Percentiles rank a stretch among this genome's conserved stretches.
phyloP scores from a whole-genome alignment of 805 yeast genomes.

The Lipomyces sp. region DNA sequence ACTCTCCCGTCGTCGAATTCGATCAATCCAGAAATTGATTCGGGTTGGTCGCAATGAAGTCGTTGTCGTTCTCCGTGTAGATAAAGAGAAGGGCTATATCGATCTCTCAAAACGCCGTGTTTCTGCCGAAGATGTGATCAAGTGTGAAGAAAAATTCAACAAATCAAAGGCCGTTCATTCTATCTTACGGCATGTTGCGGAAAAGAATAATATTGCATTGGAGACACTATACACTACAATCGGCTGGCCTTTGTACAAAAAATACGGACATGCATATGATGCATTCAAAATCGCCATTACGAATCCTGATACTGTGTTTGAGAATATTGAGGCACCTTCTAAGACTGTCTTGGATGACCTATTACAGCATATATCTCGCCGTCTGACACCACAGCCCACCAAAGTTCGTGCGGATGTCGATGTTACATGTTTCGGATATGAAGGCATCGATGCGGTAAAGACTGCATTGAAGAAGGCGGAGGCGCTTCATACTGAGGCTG shows the following conservation, averaged over 20 bases:
- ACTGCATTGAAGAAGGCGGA: slow-evolving; percentile 87
- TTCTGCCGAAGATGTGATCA: slow-evolving; percentile 93
- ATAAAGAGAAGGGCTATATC: slow-evolving; percentile 97
- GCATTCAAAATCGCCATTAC: slow-evolving; percentile 96
- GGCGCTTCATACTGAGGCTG: slow-evolving; percentile 75
- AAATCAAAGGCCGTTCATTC: slow-evolving; percentile 97
- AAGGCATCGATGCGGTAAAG: slow-evolving; percentile 97
- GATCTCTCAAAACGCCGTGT: slow-evolving; percentile 98
- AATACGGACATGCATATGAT: slow-evolving; percentile 95
- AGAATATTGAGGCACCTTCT: slow-evolving; percentile 72
- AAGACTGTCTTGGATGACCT: slow-evolving; percentile 80
- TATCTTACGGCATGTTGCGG: slow-evolving; percentile 98
- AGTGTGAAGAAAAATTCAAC: slow-evolving; percentile 96
- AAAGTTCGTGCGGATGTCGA: slow-evolving; percentile 98
- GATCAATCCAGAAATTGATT: slow-evolving; percentile 95
- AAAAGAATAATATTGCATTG: slow-evolving; percentile 85
- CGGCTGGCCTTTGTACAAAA: slow-evolving; percentile 97
- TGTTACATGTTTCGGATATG: slow-evolving; percentile 95
- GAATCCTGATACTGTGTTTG: slow-evolving; percentile 81
- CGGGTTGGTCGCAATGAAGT: slow-evolving; percentile 99
- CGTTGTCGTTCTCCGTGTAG: slow-evolving; percentile 96
- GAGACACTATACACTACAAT: slow-evolving; percentile 84
- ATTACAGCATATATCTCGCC: slow-evolving; percentile 82
- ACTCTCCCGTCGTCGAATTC: slow-evolving; percentile 96
- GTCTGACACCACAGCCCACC: slow-evolving; percentile 97